Percentiles rank a stretch among this genome's conserved stretches.
Evolutionary conservation across 2,329 filamentous ascomycete genomes (phyloP).

Genomic region (Cladophialophora immunda): DNA sequence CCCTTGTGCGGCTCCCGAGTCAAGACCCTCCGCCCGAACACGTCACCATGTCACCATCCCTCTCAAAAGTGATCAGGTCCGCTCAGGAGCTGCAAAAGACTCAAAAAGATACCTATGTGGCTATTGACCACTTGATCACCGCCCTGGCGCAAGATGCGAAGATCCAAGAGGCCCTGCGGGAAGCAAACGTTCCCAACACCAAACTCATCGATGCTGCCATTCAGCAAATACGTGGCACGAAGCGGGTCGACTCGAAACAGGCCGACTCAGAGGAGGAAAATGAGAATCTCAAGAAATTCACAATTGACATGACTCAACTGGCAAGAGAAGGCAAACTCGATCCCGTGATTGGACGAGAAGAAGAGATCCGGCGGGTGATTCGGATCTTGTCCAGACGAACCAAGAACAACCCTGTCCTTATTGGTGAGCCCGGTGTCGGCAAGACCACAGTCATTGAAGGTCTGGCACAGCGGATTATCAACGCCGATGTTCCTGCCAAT

Average conservation of each 20-base stretch:
- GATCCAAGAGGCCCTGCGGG: slow-evolving; percentile 77
- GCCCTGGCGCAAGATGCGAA: slow-evolving; percentile 80
- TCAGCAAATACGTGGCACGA: slow-evolving; percentile 88
- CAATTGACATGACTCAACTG: slow-evolving; percentile 97
- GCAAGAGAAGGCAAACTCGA: slow-evolving; percentile 96
- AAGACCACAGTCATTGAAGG: slow-evolving; percentile 99
- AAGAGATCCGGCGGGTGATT: slow-evolving; percentile 91
- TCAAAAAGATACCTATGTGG: slow-evolving; percentile 96
- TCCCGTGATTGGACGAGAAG: slow-evolving; percentile 91
- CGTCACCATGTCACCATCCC: slow-evolving; percentile 80
- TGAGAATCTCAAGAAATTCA: slow-evolving; percentile 97
- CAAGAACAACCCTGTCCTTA: slow-evolving; percentile 98
- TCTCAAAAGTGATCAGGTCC: slow-evolving; percentile 81
- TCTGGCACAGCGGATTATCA: slow-evolving; percentile 92
- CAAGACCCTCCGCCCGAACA: slow-evolving; percentile 95
- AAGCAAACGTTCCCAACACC: slow-evolving; percentile 88
- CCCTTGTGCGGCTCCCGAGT: slow-evolving; percentile 85
- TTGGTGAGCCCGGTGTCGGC: slow-evolving; percentile 96
- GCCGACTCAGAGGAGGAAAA: slow-evolving; percentile 90
- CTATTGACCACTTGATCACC: slow-evolving; percentile 92
- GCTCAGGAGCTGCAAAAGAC: slow-evolving; percentile 92
- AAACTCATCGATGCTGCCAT: slow-evolving; percentile 93
- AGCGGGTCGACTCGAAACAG: slow-evolving; percentile 92
- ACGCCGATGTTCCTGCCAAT: slow-evolving; percentile 94
- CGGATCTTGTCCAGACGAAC: slow-evolving; percentile 91